These are phyloP conservation scores for Quercus glauca DNA, from an alignment of 306 rosid genomes.

Conservation along the genomic window DNA sequence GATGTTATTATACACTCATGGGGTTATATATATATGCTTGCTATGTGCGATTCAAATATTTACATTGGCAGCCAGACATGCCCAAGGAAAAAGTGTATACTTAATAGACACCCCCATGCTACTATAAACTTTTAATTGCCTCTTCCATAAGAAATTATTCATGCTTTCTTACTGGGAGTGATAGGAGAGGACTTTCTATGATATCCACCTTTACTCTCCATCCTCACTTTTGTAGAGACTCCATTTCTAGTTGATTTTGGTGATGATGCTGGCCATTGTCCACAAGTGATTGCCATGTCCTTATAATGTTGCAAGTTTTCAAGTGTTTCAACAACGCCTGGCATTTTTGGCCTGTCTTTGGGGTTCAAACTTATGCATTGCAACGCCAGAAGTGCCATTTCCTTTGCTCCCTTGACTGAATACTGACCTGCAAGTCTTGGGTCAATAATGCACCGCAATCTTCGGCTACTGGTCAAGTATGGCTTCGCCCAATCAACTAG, in stretches of 20 bases:
- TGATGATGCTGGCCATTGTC: constrained; percentile 74
- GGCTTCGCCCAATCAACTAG: constrained; percentile 94
- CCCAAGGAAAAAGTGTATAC: neutral
- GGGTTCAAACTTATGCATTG: constrained; percentile 77
- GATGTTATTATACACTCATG: too few species aligned
- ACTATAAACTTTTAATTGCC: neutral
- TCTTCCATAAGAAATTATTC: neutral
- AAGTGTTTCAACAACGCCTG: constrained; percentile 68
- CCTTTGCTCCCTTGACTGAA: constrained; percentile 84
- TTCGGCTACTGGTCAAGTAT: constrained; percentile 54
- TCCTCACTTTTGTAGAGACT: constrained; percentile 43
- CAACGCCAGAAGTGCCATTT: constrained; percentile 62
- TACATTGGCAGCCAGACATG: constrained; percentile 28
- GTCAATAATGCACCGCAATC: constrained; percentile 68
- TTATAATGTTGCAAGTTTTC: constrained; percentile 63
- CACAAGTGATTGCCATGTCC: constrained; percentile 88
- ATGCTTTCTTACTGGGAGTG: constrained; percentile 32
- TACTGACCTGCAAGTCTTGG: constrained; percentile 84
- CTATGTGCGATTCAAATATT: constrained; percentile 23
- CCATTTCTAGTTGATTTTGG: constrained; percentile 54
- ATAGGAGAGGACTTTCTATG: constrained; percentile 40
- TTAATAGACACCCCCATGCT: neutral
- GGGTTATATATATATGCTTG: neutral
- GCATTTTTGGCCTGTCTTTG: constrained; percentile 87
- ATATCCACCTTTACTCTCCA: constrained; percentile 41